Evolutionary conservation across 345 rosid species (phyloP).

Genomic region (Adansonia digitata): DNA sequence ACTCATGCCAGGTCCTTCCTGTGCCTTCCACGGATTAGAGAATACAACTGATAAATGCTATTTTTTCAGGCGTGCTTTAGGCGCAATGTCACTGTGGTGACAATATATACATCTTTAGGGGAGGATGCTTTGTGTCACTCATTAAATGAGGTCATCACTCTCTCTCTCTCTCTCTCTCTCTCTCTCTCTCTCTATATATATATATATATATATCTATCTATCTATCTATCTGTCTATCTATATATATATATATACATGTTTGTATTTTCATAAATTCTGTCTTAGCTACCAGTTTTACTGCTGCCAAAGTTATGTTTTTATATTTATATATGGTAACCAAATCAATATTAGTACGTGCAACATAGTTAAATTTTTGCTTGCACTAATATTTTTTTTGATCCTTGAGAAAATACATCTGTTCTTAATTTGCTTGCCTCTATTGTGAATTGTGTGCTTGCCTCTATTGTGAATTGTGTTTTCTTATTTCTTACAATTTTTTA

Average conservation of each 20-base stretch:
- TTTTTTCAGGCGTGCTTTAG: conserved; percentile 82
- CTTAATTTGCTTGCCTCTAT: neutral
- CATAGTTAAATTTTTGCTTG: neutral
- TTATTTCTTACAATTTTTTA: neutral
- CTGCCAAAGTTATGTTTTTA: neutral
- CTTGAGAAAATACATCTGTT: neutral
- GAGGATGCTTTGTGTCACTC: conserved; percentile 97
- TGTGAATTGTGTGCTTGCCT: neutral
- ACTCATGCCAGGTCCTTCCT: neutral
- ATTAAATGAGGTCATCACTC: conserved; percentile 53
- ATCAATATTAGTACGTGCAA: neutral
- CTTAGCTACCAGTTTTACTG: neutral
- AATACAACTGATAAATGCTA: conserved; percentile 13
- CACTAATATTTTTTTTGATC: neutral
- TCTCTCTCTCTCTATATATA: neutral
- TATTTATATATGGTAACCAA: neutral
- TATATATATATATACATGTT: neutral
- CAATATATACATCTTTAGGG: conserved; percentile 90
- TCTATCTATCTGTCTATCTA: no score
- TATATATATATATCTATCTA: no score
- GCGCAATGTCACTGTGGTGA: conserved; percentile 78
- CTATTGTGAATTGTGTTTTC: neutral
- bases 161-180: no score
- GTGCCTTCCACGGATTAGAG: neutral
- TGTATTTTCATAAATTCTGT: neutral